Percentiles rank a stretch among this genome's conserved stretches.
Evolutionary conservation across 2,329 filamentous ascomycete species (phyloP).

Genomic region (Calonectria naviculata): DNA sequence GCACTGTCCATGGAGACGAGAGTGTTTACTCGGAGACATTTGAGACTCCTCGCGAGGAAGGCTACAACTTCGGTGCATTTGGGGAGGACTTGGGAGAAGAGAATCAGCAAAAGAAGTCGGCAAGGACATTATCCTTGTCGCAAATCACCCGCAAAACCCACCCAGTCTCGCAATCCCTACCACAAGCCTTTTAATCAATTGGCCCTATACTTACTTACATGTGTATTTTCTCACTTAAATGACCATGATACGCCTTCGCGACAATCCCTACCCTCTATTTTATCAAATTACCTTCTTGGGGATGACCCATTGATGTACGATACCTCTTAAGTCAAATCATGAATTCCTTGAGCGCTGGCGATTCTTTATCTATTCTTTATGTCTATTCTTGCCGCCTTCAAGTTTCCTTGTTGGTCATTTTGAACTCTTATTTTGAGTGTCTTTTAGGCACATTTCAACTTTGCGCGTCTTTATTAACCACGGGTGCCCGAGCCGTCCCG

Average conservation of each 20-base stretch:
- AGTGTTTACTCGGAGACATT: slow-evolving; percentile 61
- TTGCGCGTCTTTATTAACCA: not conserved
- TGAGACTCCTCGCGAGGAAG: slow-evolving; percentile 63
- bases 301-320: slow-evolving; percentile 15
- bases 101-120: slow-evolving; percentile 61
- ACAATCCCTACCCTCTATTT: not conserved
- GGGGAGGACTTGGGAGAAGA: slow-evolving; percentile 56
- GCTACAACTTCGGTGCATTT: slow-evolving; percentile 52
- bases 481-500: not conserved
- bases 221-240: not conserved
- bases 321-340: slow-evolving; percentile 13
- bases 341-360: not conserved
- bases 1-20: slow-evolving; percentile 50
- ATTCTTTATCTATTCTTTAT: slow-evolving; percentile 1
- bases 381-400: not conserved
- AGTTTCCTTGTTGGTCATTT: not conserved
- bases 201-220: not conserved
- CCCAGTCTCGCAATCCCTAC: slow-evolving; percentile 34
- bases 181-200: slow-evolving; percentile 38
- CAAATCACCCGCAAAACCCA: slow-evolving; percentile 59
- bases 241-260: slow-evolving; percentile 13
- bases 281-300: not conserved
- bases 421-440: not conserved
- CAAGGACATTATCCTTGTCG: slow-evolving; percentile 72
- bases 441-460: not conserved